Conservation (phyloP, 441 rosid species). For the Bocquillonia castaneifolia region DNA sequence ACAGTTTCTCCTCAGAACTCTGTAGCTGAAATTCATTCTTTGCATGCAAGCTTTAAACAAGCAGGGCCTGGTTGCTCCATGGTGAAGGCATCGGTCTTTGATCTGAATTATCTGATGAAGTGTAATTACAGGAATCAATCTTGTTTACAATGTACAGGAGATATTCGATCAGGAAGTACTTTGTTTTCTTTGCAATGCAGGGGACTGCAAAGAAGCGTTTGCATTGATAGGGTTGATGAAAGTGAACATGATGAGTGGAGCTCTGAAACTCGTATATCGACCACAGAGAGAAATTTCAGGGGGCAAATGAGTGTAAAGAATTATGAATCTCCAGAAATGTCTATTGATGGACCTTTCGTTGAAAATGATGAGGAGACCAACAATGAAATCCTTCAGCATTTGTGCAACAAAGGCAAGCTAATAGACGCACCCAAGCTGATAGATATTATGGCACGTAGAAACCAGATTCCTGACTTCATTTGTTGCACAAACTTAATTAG, state of each 20-base stretch:
- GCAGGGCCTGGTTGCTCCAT: constrained; percentile 16
- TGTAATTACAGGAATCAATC: constrained; percentile 10
- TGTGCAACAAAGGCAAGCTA: constrained; percentile 52
- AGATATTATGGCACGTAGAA: constrained; percentile 61
- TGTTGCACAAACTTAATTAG: constrained; percentile 66
- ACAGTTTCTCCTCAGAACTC: constrained; percentile 32
- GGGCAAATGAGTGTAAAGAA: constrained; percentile 29
- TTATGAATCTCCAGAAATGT: constrained; percentile 19
- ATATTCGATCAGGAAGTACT: constrained; percentile 24
- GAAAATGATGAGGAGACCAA: constrained; percentile 56
- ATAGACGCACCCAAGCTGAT: constrained; percentile 51
- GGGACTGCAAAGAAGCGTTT: constrained; percentile 34
- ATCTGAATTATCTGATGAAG: constrained; percentile 20
- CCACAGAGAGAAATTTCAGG: constrained; percentile 25
- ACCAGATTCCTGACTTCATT: constrained; percentile 68
- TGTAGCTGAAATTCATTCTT: constrained; percentile 28
- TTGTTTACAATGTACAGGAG: constrained; percentile 27
- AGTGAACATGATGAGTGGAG: constrained; percentile 40
- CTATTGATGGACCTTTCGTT: constrained; percentile 44
- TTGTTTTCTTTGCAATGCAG: constrained; percentile 28
- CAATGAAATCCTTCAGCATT: constrained; percentile 51
- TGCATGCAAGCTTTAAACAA: constrained; percentile 29
- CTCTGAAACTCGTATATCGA: constrained; percentile 28
- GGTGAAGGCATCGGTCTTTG: constrained; percentile 16
- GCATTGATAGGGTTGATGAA: constrained; percentile 36